These are phyloP conservation scores for Acacia concinna DNA, from an alignment of 331 rosid genomes.

Conservation along the genomic window DNA sequence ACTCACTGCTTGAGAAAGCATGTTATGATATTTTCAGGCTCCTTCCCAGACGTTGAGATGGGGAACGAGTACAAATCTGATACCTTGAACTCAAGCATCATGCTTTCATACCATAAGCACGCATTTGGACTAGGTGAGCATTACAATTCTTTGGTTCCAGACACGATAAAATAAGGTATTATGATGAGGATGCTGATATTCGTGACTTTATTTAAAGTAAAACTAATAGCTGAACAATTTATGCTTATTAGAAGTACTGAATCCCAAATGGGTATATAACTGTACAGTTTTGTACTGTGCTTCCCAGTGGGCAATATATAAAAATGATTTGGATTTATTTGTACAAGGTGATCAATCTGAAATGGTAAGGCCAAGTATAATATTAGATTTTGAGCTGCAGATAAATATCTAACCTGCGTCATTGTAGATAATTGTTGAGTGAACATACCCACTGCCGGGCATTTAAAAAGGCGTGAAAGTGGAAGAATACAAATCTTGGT, in stretches of 20 bases:
- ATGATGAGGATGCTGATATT: conserved; percentile 31
- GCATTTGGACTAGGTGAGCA: conserved; percentile 97
- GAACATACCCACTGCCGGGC: conserved; percentile 33
- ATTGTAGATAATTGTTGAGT: background rate
- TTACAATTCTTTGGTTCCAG: conserved; percentile 81
- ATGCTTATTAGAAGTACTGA: conserved; percentile 24
- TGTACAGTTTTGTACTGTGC: conserved; percentile 36
- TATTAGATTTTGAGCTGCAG: background rate
- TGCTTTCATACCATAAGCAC: conserved; percentile 89
- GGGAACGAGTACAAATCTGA: conserved; percentile 84
- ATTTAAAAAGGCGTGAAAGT: conserved; percentile 33
- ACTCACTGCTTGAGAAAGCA: conserved; percentile 80
- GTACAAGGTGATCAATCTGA: conserved; percentile 19
- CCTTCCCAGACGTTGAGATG: conserved; percentile 98
- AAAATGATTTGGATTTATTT: conserved; percentile 11
- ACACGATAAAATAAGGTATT: conserved; percentile 38
- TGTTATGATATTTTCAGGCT: conserved; percentile 83
- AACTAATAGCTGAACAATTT: conserved; percentile 31
- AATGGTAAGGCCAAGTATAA: conserved; percentile 13
- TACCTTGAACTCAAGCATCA: conserved; percentile 49
- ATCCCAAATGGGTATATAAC: conserved; percentile 33
- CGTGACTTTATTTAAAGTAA: conserved; percentile 18
- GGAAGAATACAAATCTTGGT: conserved; percentile 20
- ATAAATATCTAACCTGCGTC: background rate
- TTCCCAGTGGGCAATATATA: background rate